A percentile compares a stretch with the other conserved stretches of the same genome.
These are phyloP conservation scores for Gloeostereum incarnatum DNA, from an alignment of 768 basidiomycete species.

Conservation along the genomic window DNA sequence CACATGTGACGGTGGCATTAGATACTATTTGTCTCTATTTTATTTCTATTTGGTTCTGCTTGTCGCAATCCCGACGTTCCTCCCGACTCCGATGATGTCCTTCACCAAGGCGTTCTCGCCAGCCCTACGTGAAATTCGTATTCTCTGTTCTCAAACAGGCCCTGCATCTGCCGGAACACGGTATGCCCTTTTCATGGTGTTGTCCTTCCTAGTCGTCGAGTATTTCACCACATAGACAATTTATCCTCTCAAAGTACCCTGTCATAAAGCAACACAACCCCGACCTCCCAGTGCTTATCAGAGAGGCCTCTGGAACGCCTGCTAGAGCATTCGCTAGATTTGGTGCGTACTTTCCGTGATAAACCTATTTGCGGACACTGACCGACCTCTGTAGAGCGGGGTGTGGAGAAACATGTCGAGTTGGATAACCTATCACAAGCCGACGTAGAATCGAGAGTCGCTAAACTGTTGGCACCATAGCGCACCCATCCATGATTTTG, in stretches of 20 bases:
- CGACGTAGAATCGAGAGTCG: slow-evolving; percentile 66
- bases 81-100: slow-evolving; percentile 32
- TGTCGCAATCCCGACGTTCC: too few relatives aligned
- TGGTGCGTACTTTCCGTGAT: slow-evolving; percentile 40
- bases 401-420: slow-evolving; percentile 74
- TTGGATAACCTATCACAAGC: slow-evolving; percentile 65
- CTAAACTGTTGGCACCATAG: slow-evolving; percentile 47
- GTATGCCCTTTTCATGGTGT: slow-evolving; percentile 23
- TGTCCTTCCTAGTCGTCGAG: background rate
- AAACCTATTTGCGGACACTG: slow-evolving; percentile 4
- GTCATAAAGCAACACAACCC: slow-evolving; percentile 76
- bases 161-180: slow-evolving; percentile 72
- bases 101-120: slow-evolving; percentile 72
- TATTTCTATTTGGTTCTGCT: too few relatives aligned
- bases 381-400: slow-evolving; percentile 45
- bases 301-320: slow-evolving; percentile 72
- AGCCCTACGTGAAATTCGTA: slow-evolving; percentile 69
- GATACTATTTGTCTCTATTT: too few relatives aligned
- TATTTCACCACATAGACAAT: slow-evolving; percentile 45
- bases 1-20: slow-evolving; percentile 1
- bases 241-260: slow-evolving; percentile 68
- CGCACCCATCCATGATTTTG: background rate
- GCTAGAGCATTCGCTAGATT: slow-evolving; percentile 81
- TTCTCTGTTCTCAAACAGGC: slow-evolving; percentile 73
- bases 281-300: slow-evolving; percentile 75